phyloP scores from a whole-genome alignment of 768 basidiomycete species.

The Collybia sordida region DNA sequence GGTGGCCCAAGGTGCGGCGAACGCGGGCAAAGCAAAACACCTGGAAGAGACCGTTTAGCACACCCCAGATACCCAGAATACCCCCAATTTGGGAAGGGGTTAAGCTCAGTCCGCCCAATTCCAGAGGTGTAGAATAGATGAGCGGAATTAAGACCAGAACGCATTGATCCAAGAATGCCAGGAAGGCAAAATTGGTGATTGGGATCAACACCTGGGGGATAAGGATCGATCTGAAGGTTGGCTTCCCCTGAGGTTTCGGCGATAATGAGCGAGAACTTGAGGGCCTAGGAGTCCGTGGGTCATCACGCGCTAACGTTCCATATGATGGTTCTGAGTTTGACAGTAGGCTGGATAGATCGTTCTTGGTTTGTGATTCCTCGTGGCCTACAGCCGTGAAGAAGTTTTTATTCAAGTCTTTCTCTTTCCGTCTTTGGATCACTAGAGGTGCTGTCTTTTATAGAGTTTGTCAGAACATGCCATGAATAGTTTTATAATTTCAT shows the following conservation, averaged over 20 bases:
- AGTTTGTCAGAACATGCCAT: neutral
- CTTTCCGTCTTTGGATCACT: too few species aligned
- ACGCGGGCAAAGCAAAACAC: conserved; percentile 34
- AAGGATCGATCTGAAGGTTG: conserved; percentile 36
- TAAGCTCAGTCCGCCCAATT: conserved; percentile 63
- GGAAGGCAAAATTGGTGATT: conserved; percentile 61
- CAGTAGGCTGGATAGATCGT: conserved; percentile 21
- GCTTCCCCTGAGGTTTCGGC: conserved; percentile 26
- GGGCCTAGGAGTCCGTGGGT: conserved; percentile 36
- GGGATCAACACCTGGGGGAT: conserved; percentile 48
- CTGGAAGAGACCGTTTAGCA: conserved; percentile 36
- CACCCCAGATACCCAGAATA: conserved; percentile 44
- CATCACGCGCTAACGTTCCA: conserved; percentile 19
- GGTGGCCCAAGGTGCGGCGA: conserved; percentile 36
- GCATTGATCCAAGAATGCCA: conserved; percentile 63
- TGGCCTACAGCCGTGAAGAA: too few species aligned
- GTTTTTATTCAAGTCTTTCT: too few species aligned
- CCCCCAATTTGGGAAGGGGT: conserved; percentile 60
- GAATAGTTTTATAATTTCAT: conserved; percentile 3
- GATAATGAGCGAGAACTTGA: conserved; percentile 53
- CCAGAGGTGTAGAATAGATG: conserved; percentile 66
- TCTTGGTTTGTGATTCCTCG: too few species aligned
- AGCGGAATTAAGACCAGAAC: conserved; percentile 55
- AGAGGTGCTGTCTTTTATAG: neutral
- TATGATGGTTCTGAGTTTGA: conserved; percentile 3